A percentile compares a stretch with the other conserved stretches of the same genome.
Conservation (phyloP, 2,329 filamentous ascomycete genomes). For the Ophidiomyces ophidiicola region DNA sequence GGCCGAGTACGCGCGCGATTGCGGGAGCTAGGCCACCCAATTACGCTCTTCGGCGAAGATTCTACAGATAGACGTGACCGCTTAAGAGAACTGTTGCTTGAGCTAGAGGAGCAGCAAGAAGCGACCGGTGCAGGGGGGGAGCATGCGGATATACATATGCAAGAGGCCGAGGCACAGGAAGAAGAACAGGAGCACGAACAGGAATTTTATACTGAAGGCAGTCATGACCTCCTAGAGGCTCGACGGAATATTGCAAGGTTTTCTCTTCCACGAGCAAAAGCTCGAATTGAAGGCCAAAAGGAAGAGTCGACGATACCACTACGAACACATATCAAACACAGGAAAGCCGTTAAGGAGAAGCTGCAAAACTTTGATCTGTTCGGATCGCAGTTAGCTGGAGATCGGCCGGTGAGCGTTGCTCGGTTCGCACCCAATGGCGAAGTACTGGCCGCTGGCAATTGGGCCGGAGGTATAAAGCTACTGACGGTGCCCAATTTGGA, state of each 20-base stretch:
- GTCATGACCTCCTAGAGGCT: slow-evolving; percentile 59
- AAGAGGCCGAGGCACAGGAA: slow-evolving; percentile 40
- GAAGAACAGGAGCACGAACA: slow-evolving; percentile 67
- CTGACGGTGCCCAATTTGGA: slow-evolving; percentile 73
- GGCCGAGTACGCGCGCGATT: slow-evolving; percentile 67
- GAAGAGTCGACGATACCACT: slow-evolving; percentile 71
- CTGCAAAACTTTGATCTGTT: slow-evolving; percentile 77
- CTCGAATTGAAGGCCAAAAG: slow-evolving; percentile 63
- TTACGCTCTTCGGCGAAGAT: slow-evolving; percentile 89
- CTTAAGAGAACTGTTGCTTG: slow-evolving; percentile 65
- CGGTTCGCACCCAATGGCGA: slow-evolving; percentile 79
- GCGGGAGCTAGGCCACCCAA: slow-evolving; percentile 78
- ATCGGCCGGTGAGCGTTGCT: slow-evolving; percentile 82
- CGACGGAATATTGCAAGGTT: slow-evolving; percentile 69
- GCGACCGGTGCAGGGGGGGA: slow-evolving; percentile 43
- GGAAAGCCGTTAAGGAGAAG: slow-evolving; percentile 75
- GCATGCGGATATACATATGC: slow-evolving; percentile 41
- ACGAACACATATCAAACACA: slow-evolving; percentile 81
- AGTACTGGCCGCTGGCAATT: slow-evolving; percentile 78
- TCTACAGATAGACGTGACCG: slow-evolving; percentile 75
- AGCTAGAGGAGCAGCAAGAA: slow-evolving; percentile 52
- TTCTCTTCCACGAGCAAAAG: slow-evolving; percentile 70
- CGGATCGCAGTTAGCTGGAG: slow-evolving; percentile 83
- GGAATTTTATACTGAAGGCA: slow-evolving; percentile 87
- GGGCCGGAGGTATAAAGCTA: slow-evolving; percentile 79